phyloP scores from a whole-genome alignment of 139 green algal genomes.

The Yamagishiella unicocca region DNA sequence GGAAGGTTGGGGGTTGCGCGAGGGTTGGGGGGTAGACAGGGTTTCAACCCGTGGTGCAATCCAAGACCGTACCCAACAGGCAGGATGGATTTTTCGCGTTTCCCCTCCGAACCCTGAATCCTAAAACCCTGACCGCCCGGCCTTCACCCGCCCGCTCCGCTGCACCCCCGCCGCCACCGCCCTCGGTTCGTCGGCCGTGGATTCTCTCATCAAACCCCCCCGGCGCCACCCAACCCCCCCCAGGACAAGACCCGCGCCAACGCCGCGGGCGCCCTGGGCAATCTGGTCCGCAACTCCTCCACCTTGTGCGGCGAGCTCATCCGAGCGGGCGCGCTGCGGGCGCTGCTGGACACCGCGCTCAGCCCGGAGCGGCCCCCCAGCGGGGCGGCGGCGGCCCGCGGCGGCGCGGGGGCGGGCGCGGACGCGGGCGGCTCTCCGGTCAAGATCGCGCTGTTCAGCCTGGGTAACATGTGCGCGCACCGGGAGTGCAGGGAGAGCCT shows the following conservation, averaged over 20 bases:
- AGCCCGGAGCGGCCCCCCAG: constrained; percentile 12
- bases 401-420: constrained; percentile 29
- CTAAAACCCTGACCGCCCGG: too few species aligned
- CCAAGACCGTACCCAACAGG: too few species aligned
- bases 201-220: too few species aligned
- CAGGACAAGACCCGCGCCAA: constrained; percentile 94
- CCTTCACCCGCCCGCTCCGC: too few species aligned
- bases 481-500: constrained; percentile 44
- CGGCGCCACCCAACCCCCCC: background rate
- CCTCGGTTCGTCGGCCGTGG: too few species aligned
- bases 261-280: constrained; percentile 94
- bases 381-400: background rate
- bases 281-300: constrained; percentile 90
- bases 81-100: constrained; percentile 61
- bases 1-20: too few species aligned
- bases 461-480: constrained; percentile 90
- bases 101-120: too few species aligned
- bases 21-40: too few species aligned
- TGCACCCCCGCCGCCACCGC: too few species aligned
- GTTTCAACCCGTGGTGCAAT: too few species aligned
- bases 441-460: constrained; percentile 92
- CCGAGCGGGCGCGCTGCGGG: constrained; percentile 68
- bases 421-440: constrained; percentile 70
- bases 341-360: constrained; percentile 68
- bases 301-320: constrained; percentile 86